Conservation (phyloP, 495 filamentous ascomycete species). For the Daldinia decipiens region DNA sequence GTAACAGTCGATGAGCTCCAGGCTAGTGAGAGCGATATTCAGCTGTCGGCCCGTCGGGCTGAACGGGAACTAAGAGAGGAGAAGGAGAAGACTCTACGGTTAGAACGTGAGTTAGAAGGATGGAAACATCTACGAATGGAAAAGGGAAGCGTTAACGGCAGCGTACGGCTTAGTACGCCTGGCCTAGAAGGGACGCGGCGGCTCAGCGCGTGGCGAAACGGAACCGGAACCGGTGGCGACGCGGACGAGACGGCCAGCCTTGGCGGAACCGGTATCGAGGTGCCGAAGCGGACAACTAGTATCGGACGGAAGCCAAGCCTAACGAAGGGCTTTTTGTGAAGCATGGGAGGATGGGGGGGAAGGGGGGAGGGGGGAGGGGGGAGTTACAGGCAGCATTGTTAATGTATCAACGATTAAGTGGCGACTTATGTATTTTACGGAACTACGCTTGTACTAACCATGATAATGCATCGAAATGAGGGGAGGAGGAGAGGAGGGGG, state of each 20-base stretch:
- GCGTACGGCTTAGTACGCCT: conserved; percentile 50
- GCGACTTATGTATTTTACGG: conserved; percentile 30
- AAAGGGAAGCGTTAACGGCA: conserved; percentile 53
- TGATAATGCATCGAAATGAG: conserved; percentile 43
- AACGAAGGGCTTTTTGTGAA: conserved; percentile 66
- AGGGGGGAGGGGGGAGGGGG: neutral
- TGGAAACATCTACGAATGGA: conserved; percentile 82
- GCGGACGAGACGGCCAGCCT: conserved; percentile 44
- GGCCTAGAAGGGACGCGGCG: conserved; percentile 40
- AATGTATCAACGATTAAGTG: conserved; percentile 25
- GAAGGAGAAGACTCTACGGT: conserved; percentile 78
- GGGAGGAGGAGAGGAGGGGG: neutral
- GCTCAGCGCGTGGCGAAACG: conserved; percentile 52
- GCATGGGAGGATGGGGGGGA: neutral
- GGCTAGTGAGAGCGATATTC: conserved; percentile 78
- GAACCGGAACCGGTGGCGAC: conserved; percentile 44
- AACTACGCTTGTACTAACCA: conserved; percentile 35
- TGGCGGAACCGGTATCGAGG: conserved; percentile 53
- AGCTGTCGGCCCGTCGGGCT: conserved; percentile 80
- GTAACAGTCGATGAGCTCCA: conserved; percentile 94
- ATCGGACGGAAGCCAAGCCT: conserved; percentile 61
- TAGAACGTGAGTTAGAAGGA: conserved; percentile 89
- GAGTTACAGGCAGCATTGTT: conserved; percentile 21
- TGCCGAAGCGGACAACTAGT: conserved; percentile 66
- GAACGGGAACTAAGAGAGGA: conserved; percentile 93